Conservation (phyloP, 1,139 yeast genomes). For the Chernovozyma sophiae-reginae region DNA sequence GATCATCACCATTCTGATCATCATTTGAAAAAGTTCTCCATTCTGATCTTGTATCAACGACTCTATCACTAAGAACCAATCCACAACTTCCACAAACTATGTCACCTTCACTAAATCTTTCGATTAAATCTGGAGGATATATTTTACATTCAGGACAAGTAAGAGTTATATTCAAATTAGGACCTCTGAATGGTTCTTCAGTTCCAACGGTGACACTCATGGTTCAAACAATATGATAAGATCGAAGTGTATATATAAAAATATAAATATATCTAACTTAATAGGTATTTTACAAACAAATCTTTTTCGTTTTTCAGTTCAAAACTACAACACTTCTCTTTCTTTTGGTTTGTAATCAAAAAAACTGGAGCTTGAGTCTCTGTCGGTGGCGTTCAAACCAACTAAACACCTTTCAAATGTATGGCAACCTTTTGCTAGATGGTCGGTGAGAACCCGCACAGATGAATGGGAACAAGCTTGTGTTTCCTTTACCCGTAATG, state of each 20-base stretch:
- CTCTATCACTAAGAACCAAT: constrained; percentile 82
- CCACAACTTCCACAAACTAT: constrained; percentile 98
- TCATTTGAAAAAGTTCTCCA: constrained; percentile 98
- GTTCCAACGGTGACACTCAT: constrained; percentile 6
- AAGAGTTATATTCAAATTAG: constrained; percentile 81
- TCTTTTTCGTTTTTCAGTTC: no score
- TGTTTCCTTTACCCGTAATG: not conserved
- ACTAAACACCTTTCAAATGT: no score
- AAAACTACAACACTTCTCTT: no score
- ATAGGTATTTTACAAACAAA: no score
- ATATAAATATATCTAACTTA: not conserved
- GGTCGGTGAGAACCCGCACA: no score
- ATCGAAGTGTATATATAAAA: no score
- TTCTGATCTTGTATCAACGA: constrained; percentile 93
- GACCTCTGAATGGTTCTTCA: constrained; percentile 46
- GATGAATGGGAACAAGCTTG: no score
- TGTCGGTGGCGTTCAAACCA: no score
- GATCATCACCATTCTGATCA: constrained; percentile 97
- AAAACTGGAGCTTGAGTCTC: no score
- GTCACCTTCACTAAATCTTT: constrained; percentile 95
- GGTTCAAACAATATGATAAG: not conserved
- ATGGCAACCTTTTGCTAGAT: no score
- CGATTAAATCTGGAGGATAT: constrained; percentile 92
- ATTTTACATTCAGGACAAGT: constrained; percentile 96
- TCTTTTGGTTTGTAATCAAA: no score